A percentile compares a stretch with the other conserved stretches of the same genome.
Evolutionary conservation across 306 rosid species (phyloP).

Genomic region (Biancaea sappan): DNA sequence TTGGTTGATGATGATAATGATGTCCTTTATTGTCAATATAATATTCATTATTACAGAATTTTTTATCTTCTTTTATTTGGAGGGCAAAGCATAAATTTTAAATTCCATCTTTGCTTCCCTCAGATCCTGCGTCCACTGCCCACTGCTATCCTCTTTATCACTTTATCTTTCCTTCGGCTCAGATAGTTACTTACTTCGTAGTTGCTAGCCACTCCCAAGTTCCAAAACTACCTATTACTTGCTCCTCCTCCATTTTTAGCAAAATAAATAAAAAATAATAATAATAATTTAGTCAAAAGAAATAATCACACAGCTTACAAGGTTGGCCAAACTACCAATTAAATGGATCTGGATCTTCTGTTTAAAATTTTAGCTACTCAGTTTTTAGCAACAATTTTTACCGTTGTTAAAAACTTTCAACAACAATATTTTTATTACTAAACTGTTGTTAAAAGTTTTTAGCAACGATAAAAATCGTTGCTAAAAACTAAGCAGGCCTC

Average conservation of each 20-base stretch:
- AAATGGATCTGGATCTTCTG: too few relatives aligned
- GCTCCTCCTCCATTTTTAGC: neutral
- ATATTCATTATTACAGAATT: too few relatives aligned
- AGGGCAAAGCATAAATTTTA: constrained; percentile 47
- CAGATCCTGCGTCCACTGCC: constrained; percentile 1
- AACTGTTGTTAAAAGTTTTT: too few relatives aligned
- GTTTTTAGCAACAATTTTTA: too few relatives aligned
- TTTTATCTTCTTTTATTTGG: constrained; percentile 4
- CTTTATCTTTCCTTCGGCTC: constrained; percentile 25
- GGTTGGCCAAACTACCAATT: constrained; percentile 5
- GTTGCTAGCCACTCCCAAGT: neutral
- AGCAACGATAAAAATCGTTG: too few relatives aligned
- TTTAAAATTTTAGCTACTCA: too few relatives aligned
- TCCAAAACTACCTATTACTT: neutral
- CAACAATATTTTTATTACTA: too few relatives aligned
- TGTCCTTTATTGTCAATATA: constrained; percentile 2
- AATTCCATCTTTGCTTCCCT: constrained; percentile 36
- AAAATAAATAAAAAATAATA: neutral
- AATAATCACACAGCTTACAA: constrained; percentile 9
- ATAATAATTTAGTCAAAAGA: neutral
- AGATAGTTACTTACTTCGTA: neutral
- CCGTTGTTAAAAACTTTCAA: too few relatives aligned
- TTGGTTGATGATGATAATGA: too few relatives aligned
- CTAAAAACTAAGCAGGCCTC: too few relatives aligned
- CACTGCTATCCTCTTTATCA: constrained; percentile 10